Conservation (phyloP, 202 grass and related monocot genomes). For the Hordeum pubiflorum region DNA sequence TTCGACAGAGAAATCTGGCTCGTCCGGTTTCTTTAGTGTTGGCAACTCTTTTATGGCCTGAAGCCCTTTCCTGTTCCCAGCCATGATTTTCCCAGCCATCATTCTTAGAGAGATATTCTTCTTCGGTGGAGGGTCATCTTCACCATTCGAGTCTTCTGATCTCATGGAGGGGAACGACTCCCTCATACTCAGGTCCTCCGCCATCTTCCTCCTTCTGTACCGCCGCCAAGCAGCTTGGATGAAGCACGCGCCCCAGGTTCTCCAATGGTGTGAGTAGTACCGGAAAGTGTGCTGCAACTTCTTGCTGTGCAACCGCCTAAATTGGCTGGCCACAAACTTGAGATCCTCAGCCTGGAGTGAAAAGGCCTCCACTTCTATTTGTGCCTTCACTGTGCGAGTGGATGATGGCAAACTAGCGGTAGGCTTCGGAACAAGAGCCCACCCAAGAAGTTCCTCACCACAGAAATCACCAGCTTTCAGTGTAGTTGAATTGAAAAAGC, state of each 20-base stretch:
- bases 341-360: constrained; percentile 79
- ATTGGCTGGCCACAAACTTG: constrained; percentile 90
- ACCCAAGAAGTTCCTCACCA: constrained; percentile 81
- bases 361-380: constrained; percentile 86
- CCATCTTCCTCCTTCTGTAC: constrained; percentile 67
- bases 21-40: constrained; percentile 73
- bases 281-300: constrained; percentile 84
- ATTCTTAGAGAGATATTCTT: constrained; percentile 57
- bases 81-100: constrained; percentile 45
- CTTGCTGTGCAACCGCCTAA: constrained; percentile 85
- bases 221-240: constrained; percentile 88
- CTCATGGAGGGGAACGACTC: constrained; percentile 60
- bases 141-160: constrained; percentile 39
- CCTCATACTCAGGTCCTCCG: constrained; percentile 65
- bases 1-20: constrained; percentile 84
- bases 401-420: constrained; percentile 72
- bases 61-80: constrained; percentile 57
- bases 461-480: constrained; percentile 83
- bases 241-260: constrained; percentile 84
- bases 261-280: constrained; percentile 86
- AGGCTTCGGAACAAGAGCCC: constrained; percentile 81
- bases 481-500: constrained; percentile 80
- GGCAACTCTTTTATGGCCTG: constrained; percentile 46
- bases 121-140: constrained; percentile 35
- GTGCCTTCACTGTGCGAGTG: constrained; percentile 61